Base-by-base conservation (phyloP, 2,329 filamentous ascomycete species). In the Pseudogymnoascus sp. region DNA sequence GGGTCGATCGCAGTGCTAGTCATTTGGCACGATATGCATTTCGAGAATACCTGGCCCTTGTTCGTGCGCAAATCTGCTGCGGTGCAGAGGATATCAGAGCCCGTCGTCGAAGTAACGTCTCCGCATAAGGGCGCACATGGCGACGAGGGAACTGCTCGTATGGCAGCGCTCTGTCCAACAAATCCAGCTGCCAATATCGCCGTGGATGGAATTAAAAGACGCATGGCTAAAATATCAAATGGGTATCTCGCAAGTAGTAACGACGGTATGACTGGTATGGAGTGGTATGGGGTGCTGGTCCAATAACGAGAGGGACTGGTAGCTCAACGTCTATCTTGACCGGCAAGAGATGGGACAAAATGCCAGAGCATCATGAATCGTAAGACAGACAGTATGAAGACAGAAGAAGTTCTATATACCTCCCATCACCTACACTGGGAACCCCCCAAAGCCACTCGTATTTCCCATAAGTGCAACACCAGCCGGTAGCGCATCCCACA, bases 21-120 rank as follows among this genome's bases (percentile, higher is more conserved):
- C 26, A 77, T 66, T 65, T 84, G 75, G 69, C 82, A 84, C 35
- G 73, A 67, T 45, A 83, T 67, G 65, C 82, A 84, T 18, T 72
- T 63, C 55, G 65, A 64, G 23, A 67, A 58, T 23, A 64, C 37
- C 33, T 63, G 58, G 23, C 64, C 61, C 3, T 65, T 64, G 5
- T 13, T 30, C 19, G 64, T 62, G 21, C 59, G 28, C 30, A 35
- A 57, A 26, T 55, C 59, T 26, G 23, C 38, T 8, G 48, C 38
- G n/a, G 26, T 23, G 59, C 61, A 62, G 26, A 58, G 34, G 9
- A 62, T 41, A 18, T 62, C 61, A 41, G 21, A 28, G 28, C 52
- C 30, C 8, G 23, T 58, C n/a, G 61, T 62, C 13, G 15, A 41
- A 15, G 33, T 34, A 39, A 58, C 35, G n/a, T 62, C 58, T 13